phyloP scores from a whole-genome alignment of 2,329 filamentous ascomycete species.

The Diaporthe caulivora region DNA sequence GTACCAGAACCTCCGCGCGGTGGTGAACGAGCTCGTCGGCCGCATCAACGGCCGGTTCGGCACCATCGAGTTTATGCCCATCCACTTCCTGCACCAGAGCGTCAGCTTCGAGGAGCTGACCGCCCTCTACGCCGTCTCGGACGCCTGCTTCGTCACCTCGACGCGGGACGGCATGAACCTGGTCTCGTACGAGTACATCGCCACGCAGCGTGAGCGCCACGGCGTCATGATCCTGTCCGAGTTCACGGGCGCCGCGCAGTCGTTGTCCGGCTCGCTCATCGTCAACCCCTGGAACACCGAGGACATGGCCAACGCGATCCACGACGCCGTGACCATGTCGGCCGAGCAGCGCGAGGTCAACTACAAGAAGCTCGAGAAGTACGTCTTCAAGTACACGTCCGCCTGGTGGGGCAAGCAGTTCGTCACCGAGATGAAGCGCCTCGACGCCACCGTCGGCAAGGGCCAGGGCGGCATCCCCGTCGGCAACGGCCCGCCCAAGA shows the following conservation, averaged over 20 bases:
- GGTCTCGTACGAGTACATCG: conserved; percentile 98
- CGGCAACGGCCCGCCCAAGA: conserved; percentile 38
- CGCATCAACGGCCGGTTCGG: conserved; percentile 98
- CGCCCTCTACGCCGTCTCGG: conserved; percentile 90
- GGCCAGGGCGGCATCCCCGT: conserved; percentile 40
- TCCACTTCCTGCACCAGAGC: conserved; percentile 98
- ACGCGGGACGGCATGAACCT: conserved; percentile 99
- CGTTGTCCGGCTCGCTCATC: conserved; percentile 90
- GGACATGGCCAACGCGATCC: conserved; percentile 91
- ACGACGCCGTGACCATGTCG: conserved; percentile 97
- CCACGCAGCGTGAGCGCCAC: conserved; percentile 89
- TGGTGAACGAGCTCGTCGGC: conserved; percentile 96
- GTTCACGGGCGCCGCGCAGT: conserved; percentile 95
- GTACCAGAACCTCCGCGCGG: conserved; percentile 94
- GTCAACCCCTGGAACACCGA: conserved; percentile 99
- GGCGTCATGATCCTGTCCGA: conserved; percentile 96
- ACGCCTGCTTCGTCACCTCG: conserved; percentile 91
- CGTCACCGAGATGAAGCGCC: conserved; percentile 81
- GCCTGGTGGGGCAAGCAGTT: conserved; percentile 98
- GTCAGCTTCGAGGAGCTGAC: conserved; percentile 95
- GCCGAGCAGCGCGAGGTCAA: conserved; percentile 88
- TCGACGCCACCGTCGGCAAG: conserved; percentile 49
- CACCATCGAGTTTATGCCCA: conserved; percentile 98
- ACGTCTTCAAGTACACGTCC: conserved; percentile 97
- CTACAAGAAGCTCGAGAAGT: conserved; percentile 92